phyloP scores from a whole-genome alignment of 2,329 filamentous ascomycete species.

The Colletotrichum higginsianum region DNA sequence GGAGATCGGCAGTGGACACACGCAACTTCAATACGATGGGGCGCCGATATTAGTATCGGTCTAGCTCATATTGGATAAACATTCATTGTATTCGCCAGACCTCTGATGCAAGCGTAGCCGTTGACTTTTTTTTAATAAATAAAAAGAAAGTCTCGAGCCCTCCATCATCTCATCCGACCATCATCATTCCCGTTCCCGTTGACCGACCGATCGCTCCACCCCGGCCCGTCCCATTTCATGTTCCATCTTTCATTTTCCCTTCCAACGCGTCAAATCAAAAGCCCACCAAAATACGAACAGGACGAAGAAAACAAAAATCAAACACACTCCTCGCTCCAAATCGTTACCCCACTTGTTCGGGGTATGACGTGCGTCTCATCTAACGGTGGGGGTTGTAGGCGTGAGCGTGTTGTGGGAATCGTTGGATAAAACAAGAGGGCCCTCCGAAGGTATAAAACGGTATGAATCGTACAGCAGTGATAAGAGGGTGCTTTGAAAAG shows the following conservation, averaged over 20 bases:
- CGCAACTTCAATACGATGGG: neutral
- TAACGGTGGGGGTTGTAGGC: slow-evolving; percentile 18
- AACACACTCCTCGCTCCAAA: slow-evolving; percentile 30
- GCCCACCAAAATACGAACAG: slow-evolving; percentile 9
- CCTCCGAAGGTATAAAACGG: slow-evolving; percentile 39
- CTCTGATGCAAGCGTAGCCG: slow-evolving; percentile 20
- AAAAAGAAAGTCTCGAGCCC: neutral
- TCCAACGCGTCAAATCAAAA: slow-evolving; percentile 10
- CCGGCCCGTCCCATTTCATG: slow-evolving; percentile 19
- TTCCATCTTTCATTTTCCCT: slow-evolving; percentile 23
- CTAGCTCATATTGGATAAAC: neutral
- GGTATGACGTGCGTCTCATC: slow-evolving; percentile 29
- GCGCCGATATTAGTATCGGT: neutral
- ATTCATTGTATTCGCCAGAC: slow-evolving; percentile 26
- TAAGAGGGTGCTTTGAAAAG: slow-evolving; percentile 7
- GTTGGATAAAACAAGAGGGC: slow-evolving; percentile 33
- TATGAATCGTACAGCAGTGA: slow-evolving; percentile 31
- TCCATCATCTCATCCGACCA: slow-evolving; percentile 8
- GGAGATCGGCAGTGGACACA: neutral
- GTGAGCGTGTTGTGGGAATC: slow-evolving; percentile 33
- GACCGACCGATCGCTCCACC: neutral
- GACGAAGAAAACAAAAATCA: slow-evolving; percentile 11
- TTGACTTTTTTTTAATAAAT: slow-evolving; percentile 10
- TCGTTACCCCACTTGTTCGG: slow-evolving; percentile 25
- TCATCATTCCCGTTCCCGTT: slow-evolving; percentile 34